These are phyloP conservation scores for Pestalotiopsis sp. DNA, from an alignment of 2,329 filamentous ascomycete genomes.

Conservation along the genomic window DNA sequence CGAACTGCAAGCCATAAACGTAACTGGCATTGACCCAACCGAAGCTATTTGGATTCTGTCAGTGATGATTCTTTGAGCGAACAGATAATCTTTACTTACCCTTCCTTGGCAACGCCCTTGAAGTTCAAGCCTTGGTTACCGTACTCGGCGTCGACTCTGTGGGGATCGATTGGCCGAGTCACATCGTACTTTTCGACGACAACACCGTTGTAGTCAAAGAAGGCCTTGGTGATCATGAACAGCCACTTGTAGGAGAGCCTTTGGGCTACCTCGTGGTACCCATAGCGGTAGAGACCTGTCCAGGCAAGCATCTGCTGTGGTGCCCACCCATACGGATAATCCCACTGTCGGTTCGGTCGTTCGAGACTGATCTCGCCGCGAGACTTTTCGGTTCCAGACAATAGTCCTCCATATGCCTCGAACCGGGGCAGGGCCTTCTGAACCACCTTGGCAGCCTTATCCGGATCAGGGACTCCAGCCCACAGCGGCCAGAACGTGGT, in stretches of 20 bases:
- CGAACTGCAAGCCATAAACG: constrained; percentile 86
- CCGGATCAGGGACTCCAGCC: constrained; percentile 85
- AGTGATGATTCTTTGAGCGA: constrained; percentile 10
- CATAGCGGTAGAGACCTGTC: constrained; percentile 89
- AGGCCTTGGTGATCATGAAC: constrained; percentile 97
- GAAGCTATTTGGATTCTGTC: constrained; percentile 61
- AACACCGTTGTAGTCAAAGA: constrained; percentile 97
- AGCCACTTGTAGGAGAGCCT: constrained; percentile 94
- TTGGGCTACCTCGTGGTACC: constrained; percentile 88
- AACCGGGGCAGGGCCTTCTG: constrained; percentile 81
- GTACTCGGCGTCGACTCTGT: constrained; percentile 95
- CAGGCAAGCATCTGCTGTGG: constrained; percentile 98
- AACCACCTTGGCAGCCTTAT: constrained; percentile 84
- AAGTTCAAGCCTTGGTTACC: constrained; percentile 96
- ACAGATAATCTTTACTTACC: constrained; percentile 61
- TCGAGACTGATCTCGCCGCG: constrained; percentile 79
- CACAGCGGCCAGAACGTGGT: constrained; percentile 98
- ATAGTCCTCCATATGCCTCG: constrained; percentile 83
- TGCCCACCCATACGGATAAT: constrained; percentile 97
- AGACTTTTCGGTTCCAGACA: constrained; percentile 88
- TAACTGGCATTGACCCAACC: constrained; percentile 99
- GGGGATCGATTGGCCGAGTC: constrained; percentile 84
- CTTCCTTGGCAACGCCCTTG: constrained; percentile 93
- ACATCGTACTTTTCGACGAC: constrained; percentile 99
- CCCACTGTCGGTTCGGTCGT: constrained; percentile 95